Percentiles rank a stretch among this genome's conserved stretches.
phyloP scores from a whole-genome alignment of 306 rosid species.

The Quercus dentata region DNA sequence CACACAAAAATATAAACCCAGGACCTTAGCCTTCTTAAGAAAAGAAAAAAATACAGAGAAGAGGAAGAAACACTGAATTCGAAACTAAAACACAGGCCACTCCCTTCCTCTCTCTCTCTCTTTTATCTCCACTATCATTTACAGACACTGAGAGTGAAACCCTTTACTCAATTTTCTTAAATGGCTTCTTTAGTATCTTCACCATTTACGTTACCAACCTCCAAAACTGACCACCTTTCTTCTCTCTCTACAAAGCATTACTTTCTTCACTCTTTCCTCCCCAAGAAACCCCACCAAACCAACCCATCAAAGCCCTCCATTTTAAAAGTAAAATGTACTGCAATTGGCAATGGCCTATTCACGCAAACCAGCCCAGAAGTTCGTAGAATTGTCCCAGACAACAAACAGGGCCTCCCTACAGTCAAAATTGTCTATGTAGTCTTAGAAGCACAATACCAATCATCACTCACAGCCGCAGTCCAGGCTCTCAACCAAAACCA shows the following conservation, averaged over 20 bases:
- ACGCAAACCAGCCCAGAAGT: conserved; percentile 93
- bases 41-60: not conserved
- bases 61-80: conserved; percentile 10
- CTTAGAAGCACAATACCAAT: conserved; percentile 96
- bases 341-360: conserved; percentile 87
- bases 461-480: conserved; percentile 83
- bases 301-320: conserved; percentile 37
- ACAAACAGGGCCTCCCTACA: conserved; percentile 51
- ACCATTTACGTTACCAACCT: conserved; percentile 55
- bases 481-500: conserved; percentile 49
- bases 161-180: not conserved
- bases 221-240: conserved; percentile 66
- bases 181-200: conserved; percentile 88
- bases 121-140: conserved; percentile 4
- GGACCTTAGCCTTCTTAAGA: not conserved
- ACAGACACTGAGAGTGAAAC: conserved; percentile 15
- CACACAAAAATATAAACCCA: conserved; percentile 30
- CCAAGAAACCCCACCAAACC: conserved; percentile 44
- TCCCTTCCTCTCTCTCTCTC: not conserved
- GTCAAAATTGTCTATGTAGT: conserved; percentile 91
- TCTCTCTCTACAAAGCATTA: conserved; percentile 61
- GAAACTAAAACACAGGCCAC: conserved; percentile 4
- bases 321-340: conserved; percentile 62
- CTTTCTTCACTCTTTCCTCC: conserved; percentile 87
- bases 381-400: conserved; percentile 79